phyloP scores from a whole-genome alignment of 31 red algal genomes.

The Endocladia muricata region DNA sequence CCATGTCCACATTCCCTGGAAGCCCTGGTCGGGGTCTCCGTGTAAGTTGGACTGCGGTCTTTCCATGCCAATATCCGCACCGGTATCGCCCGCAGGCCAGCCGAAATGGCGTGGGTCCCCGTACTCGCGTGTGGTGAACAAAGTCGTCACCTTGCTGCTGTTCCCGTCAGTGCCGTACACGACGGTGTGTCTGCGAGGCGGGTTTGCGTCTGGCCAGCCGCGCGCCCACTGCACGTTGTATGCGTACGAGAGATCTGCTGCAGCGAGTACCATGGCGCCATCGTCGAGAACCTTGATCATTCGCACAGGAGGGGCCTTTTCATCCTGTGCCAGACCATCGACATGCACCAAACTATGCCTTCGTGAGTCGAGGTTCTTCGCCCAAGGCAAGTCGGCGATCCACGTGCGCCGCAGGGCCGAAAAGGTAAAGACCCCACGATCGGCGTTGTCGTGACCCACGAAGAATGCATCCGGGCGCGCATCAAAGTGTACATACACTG shows the following conservation, averaged over 20 bases:
- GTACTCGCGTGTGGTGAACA: slow-evolving; percentile 9
- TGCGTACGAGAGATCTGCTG: slow-evolving; percentile 23
- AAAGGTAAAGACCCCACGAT: slow-evolving; percentile 37
- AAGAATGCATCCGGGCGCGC: slow-evolving; percentile 62
- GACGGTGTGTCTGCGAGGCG: neutral
- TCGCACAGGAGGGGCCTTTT: slow-evolving; percentile 20
- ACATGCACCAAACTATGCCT: slow-evolving; percentile 20
- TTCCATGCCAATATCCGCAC: slow-evolving; percentile 24
- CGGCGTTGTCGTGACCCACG: slow-evolving; percentile 55
- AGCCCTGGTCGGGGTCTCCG: slow-evolving; percentile 39
- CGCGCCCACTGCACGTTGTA: slow-evolving; percentile 50
- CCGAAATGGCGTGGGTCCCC: slow-evolving; percentile 43
- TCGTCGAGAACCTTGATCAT: slow-evolving; percentile 31
- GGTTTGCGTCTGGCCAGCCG: slow-evolving; percentile 21
- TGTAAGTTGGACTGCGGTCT: slow-evolving; percentile 21
- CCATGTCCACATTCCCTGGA: slow-evolving; percentile 58
- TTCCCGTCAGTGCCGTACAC: slow-evolving; percentile 22
- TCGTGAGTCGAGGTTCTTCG: slow-evolving; percentile 12
- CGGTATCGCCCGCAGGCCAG: slow-evolving; percentile 40
- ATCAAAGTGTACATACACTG: slow-evolving; percentile 43
- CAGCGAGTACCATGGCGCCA: slow-evolving; percentile 3
- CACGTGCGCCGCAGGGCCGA: slow-evolving; percentile 33
- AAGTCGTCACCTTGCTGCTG: neutral
- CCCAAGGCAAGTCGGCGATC: slow-evolving; percentile 29
- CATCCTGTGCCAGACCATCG: slow-evolving; percentile 29